Percentiles rank a stretch among this genome's conserved stretches.
Conservation (phyloP, 169 alveolate genomes). For the Cryptosporidium canis region DNA sequence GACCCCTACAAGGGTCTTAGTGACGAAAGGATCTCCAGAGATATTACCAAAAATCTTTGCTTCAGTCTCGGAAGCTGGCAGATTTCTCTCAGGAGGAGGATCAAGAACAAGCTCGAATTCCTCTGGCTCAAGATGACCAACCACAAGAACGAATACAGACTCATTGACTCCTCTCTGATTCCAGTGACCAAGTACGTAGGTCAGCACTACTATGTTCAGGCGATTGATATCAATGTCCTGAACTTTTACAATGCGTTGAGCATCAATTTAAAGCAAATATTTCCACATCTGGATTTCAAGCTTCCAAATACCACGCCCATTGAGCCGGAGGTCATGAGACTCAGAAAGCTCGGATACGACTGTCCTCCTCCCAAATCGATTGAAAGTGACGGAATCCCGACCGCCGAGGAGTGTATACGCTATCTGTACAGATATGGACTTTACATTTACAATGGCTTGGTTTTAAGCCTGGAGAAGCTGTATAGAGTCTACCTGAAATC, state of each 20-base stretch:
- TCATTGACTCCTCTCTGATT: background rate
- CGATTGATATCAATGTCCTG: background rate
- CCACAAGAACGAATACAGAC: conserved; percentile 1
- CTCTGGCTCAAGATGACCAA: conserved; percentile 54
- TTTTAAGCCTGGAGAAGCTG: conserved; percentile 18
- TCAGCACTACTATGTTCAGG: background rate
- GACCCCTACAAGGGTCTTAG: background rate
- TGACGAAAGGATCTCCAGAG: conserved; percentile 13
- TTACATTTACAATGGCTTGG: conserved; percentile 47
- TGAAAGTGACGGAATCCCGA: conserved; percentile 29
- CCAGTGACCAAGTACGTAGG: background rate
- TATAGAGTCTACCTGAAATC: conserved; percentile 14
- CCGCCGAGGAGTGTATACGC: conserved; percentile 29
- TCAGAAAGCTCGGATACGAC: conserved; percentile 57
- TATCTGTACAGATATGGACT: conserved; percentile 66
- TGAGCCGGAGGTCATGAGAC: conserved; percentile 18
- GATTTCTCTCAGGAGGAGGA: conserved; percentile 4
- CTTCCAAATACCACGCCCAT: conserved; percentile 57
- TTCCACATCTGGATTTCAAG: conserved; percentile 38
- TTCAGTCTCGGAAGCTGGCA: conserved; percentile 54
- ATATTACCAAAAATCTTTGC: conserved; percentile 34
- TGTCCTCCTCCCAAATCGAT: conserved; percentile 30
- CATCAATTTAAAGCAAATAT: background rate
- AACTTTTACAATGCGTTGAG: conserved; percentile 8
- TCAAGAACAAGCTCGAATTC: conserved; percentile 17